Conservation (phyloP, 179 eudicot species). For the Heliamphora pulchella region DNA sequence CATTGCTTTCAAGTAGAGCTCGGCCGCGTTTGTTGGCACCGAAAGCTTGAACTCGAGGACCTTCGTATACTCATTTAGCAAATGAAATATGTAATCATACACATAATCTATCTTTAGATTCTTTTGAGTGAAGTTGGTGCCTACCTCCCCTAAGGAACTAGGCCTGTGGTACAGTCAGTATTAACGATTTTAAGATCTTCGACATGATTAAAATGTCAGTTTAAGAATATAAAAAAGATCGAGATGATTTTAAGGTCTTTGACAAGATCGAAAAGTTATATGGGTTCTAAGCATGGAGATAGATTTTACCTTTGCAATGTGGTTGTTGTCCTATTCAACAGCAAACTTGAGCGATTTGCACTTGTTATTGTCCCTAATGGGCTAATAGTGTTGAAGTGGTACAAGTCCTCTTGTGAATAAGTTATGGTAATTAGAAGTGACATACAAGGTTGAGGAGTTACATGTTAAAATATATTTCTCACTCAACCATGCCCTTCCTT, state of each 20-base stretch:
- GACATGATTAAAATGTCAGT: too few species aligned
- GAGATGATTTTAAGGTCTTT: too few species aligned
- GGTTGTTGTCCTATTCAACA: slow-evolving; percentile 67
- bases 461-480: slow-evolving; percentile 62
- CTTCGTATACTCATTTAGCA: slow-evolving; percentile 38
- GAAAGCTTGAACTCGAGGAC: slow-evolving; percentile 32
- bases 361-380: slow-evolving; percentile 40
- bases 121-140: slow-evolving; percentile 31
- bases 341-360: slow-evolving; percentile 63
- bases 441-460: slow-evolving; percentile 47
- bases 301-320: slow-evolving; percentile 39
- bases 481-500: slow-evolving; percentile 82
- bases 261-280: too few species aligned
- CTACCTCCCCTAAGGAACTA: slow-evolving; percentile 33
- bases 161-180: slow-evolving; percentile 19
- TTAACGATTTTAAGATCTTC: too few species aligned
- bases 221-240: too few species aligned
- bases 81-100: slow-evolving; percentile 47
- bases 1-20: slow-evolving; percentile 36
- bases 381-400: slow-evolving; percentile 67
- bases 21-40: slow-evolving; percentile 29
- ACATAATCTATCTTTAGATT: slow-evolving; percentile 36
- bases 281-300: not conserved
- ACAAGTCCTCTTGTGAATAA: slow-evolving; percentile 54
- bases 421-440: slow-evolving; percentile 39